Evolutionary conservation across 148 eudicot species (phyloP).

Genomic region (Polygonum aviculare): DNA sequence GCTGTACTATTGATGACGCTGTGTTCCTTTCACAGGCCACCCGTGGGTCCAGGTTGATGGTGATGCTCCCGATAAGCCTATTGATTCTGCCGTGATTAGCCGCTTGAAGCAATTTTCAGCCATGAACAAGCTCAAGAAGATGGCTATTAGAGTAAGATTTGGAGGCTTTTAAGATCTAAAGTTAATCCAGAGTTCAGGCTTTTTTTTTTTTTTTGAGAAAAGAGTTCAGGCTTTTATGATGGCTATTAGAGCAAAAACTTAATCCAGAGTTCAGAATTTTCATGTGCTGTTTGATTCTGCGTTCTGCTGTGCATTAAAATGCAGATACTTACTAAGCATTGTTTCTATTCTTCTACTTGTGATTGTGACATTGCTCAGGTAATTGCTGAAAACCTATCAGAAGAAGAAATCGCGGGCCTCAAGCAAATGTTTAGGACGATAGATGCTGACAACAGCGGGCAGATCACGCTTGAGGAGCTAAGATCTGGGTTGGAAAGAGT

Average conservation of each 20-base stretch:
- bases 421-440: conserved; percentile 78
- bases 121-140: conserved; percentile 13
- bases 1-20: not conserved
- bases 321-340: not conserved
- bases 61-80: conserved; percentile 14
- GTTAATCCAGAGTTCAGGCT: not conserved
- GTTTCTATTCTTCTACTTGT: not conserved
- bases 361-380: conserved; percentile 30
- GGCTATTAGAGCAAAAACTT: not conserved
- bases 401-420: conserved; percentile 73
- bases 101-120: conserved; percentile 11
- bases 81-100: conserved; percentile 10
- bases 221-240: not conserved
- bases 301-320: not conserved
- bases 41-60: conserved; percentile 12
- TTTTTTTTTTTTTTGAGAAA: too few relatives aligned
- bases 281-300: not conserved
- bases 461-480: conserved; percentile 69
- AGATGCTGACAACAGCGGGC: conserved; percentile 64
- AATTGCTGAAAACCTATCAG: conserved; percentile 69
- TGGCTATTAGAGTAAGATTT: conserved; percentile 10
- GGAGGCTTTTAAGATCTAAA: not conserved
- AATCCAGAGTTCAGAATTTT: not conserved
- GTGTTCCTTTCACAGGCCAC: not conserved
- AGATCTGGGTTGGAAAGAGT: conserved; percentile 63